These are phyloP conservation scores for Moringa oleifera DNA, from an alignment of 345 rosid genomes.

Conservation along the genomic window DNA sequence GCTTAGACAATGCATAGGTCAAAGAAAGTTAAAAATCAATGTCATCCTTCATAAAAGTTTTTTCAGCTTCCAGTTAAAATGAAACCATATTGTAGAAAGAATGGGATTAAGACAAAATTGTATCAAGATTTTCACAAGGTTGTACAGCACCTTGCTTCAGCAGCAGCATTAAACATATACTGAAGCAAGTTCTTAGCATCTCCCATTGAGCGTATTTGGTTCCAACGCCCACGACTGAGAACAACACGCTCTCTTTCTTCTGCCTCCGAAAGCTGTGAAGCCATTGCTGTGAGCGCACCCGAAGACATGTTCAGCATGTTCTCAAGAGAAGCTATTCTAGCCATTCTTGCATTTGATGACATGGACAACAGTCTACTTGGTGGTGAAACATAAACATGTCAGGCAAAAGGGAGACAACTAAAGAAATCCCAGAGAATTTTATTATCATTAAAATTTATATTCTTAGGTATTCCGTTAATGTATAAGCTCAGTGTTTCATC, in stretches of 20 bases:
- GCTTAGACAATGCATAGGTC: neutral
- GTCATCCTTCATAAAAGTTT: neutral
- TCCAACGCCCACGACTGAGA: conserved; percentile 64
- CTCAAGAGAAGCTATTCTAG: conserved; percentile 65
- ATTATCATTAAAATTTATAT: neutral
- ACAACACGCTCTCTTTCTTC: conserved; percentile 64
- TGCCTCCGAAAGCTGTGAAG: conserved; percentile 82
- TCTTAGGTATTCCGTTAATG: neutral
- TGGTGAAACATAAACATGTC: conserved; percentile 17
- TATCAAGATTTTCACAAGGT: conserved; percentile 8
- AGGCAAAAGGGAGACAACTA: conserved; percentile 14
- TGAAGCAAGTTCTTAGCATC: conserved; percentile 80
- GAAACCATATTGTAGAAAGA: neutral
- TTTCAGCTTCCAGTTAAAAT: neutral
- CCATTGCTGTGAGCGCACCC: conserved; percentile 61
- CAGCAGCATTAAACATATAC: conserved; percentile 53
- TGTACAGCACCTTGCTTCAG: conserved; percentile 53
- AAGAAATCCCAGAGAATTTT: conserved; percentile 5
- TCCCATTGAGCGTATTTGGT: conserved; percentile 53
- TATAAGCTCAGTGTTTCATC: conserved; percentile 2
- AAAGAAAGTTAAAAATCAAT: no score
- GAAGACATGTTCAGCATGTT: conserved; percentile 68
- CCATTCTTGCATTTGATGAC: conserved; percentile 62
- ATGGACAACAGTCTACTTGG: conserved; percentile 34
- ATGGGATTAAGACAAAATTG: neutral